phyloP scores from a whole-genome alignment of 345 rosid genomes.

The Toxicodendron radicans region DNA sequence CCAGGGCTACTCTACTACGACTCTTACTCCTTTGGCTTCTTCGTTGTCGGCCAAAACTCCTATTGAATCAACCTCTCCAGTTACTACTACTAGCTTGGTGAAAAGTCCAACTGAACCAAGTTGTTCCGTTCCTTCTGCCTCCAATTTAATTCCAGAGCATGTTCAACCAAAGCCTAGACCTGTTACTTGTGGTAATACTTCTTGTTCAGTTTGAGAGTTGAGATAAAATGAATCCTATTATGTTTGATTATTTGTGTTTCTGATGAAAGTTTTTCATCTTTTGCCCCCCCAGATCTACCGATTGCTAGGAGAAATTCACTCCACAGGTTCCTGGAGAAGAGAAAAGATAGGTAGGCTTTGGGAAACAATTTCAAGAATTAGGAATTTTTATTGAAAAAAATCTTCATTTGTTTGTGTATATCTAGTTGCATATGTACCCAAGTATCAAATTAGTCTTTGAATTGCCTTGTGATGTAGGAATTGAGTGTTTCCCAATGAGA shows the following conservation, averaged over 20 bases:
- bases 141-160: conserved; percentile 36
- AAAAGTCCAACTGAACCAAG: conserved; percentile 29
- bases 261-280: not conserved
- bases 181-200: conserved; percentile 50
- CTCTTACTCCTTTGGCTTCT: not conserved
- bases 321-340: conserved; percentile 88
- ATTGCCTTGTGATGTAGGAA: not conserved
- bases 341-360: conserved; percentile 78
- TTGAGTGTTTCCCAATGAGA: not conserved
- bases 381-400: not conserved
- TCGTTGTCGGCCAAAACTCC: conserved; percentile 13
- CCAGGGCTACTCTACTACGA: conserved; percentile 26
- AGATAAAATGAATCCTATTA: not conserved
- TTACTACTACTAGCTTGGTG: conserved; percentile 1
- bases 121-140: conserved; percentile 22
- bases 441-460: not conserved
- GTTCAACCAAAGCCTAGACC: conserved; percentile 38
- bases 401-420: not conserved
- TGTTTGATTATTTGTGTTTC: not conserved
- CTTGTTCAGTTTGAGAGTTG: not conserved
- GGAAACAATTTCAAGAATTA: not conserved
- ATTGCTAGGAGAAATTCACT: conserved; percentile 94
- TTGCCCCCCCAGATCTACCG: conserved; percentile 68
- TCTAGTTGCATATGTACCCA: not conserved
- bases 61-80: conserved; percentile 1